A percentile compares a stretch with the other conserved stretches of the same genome.
Conservation (phyloP, 345 rosid genomes). For the Euphorbia pulcherrima region DNA sequence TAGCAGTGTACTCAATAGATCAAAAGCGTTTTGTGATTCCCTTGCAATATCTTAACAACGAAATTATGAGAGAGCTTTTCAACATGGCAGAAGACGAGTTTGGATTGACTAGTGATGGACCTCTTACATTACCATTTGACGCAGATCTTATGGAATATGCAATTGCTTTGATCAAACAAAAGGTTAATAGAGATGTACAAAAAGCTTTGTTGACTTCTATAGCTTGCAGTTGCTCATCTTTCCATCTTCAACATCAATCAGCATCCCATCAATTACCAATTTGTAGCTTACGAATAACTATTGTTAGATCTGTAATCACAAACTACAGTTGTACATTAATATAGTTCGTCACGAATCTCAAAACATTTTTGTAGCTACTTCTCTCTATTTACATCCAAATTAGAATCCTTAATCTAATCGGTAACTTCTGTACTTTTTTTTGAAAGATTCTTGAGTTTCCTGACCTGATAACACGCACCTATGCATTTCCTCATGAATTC, state of each 20-base stretch:
- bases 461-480: no score
- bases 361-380: no score
- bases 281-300: no score
- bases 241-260: not conserved
- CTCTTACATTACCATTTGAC: conserved; percentile 16
- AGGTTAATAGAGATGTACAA: not conserved
- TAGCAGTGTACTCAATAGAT: conserved; percentile 10
- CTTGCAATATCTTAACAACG: conserved; percentile 7
- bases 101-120: conserved; percentile 5
- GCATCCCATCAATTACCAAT: not conserved
- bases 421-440: no score
- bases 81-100: conserved; percentile 17
- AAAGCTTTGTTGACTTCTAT: conserved; percentile 5
- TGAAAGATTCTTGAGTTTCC: no score
- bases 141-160: conserved; percentile 5
- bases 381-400: no score
- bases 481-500: no score
- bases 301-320: no score
- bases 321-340: no score
- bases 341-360: no score
- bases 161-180: not conserved
- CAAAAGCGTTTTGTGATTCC: conserved; percentile 7
- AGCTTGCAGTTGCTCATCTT: not conserved
- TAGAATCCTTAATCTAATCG: no score
- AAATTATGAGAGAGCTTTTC: conserved; percentile 7